Percentiles rank a stretch among this genome's conserved stretches.
These are phyloP conservation scores for Phaeosphaeriaceae sp. DNA, from an alignment of 2,329 filamentous ascomycete species.

Conservation along the genomic window DNA sequence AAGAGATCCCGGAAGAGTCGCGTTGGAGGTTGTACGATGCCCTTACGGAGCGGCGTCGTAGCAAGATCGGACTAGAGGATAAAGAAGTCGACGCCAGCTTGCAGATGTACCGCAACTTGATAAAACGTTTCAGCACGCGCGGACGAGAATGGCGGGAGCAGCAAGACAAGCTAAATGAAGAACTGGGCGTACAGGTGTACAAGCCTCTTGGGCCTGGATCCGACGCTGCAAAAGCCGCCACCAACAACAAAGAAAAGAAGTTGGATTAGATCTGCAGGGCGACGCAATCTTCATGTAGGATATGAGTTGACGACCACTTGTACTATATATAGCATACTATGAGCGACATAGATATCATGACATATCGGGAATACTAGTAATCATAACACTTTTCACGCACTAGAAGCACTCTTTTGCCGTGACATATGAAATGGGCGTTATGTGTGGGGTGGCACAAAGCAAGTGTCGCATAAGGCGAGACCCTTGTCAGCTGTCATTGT, in stretches of 20 bases:
- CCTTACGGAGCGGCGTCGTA: slow-evolving; percentile 63
- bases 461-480: not conserved
- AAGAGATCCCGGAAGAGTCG: slow-evolving; percentile 55
- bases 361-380: not conserved
- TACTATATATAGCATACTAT: not conserved
- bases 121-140: slow-evolving; percentile 57
- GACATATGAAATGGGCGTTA: not conserved
- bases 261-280: not conserved
- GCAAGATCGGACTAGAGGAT: slow-evolving; percentile 48
- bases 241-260: not conserved
- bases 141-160: slow-evolving; percentile 67
- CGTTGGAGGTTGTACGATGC: slow-evolving; percentile 30
- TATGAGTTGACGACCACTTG: not conserved
- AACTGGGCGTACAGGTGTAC: slow-evolving; percentile 48
- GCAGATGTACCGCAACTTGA: slow-evolving; percentile 53
- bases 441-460: not conserved
- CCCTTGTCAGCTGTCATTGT: slow-evolving; percentile 2
- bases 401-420: not conserved
- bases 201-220: slow-evolving; percentile 41
- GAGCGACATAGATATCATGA: not conserved
- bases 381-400: not conserved
- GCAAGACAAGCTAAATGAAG: slow-evolving; percentile 61
- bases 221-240: not conserved
- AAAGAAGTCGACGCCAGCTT: slow-evolving; percentile 47
- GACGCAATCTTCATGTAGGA: not conserved